Base-by-base conservation (phyloP, 805 yeast species). In the Candida easanensis region DNA sequence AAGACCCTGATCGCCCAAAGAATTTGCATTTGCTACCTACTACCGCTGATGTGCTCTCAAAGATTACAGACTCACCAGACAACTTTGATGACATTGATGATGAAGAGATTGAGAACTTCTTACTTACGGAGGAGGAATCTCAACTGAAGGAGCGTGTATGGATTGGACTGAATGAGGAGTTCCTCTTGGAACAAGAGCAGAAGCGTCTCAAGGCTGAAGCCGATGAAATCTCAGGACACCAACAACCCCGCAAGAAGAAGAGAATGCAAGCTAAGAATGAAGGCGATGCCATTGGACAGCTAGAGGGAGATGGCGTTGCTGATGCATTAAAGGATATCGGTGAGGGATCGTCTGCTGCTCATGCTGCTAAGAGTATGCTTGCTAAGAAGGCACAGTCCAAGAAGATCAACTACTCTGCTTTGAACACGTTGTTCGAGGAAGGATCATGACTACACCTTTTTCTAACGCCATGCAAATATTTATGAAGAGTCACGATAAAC, bases 161-260 rank as follows among this genome's bases (percentile, higher is more conserved):
- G 98, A 80, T 85, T 41, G 90, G 93, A 2, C 71, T 88, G 31
- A 90, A 95, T 63, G 86, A 85, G 46, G 98, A 90, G 22, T 93
- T 79, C 58, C 66, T 93, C 42, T 61, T 88, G 8, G 93, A 84
- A 37, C 96, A 88, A 63, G 97, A 91, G 55, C 78, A 79, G 53
- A 89, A 88, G 58, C 70, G 90, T 49, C 70, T 91, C 46, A 88
- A 90, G 60, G 74, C 76, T 40, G 96, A 89, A 60, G 93, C 96
- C 0, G 98, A 93, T 65, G 79, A 77, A 46, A 76, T 87, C 23
- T 84, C 91, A 0, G 99, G 98, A 5, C 86, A 84, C 49, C 72
- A 77, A 4, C 68, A 69, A 48, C 67, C 78, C 13, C 73, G 78
- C 55, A 77, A 77, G 64, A 73, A 79, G 41, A 66, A 70, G 77